phyloP scores from a whole-genome alignment of 371 early-diverging fungal species.

The Syncephalastrum sp. region DNA sequence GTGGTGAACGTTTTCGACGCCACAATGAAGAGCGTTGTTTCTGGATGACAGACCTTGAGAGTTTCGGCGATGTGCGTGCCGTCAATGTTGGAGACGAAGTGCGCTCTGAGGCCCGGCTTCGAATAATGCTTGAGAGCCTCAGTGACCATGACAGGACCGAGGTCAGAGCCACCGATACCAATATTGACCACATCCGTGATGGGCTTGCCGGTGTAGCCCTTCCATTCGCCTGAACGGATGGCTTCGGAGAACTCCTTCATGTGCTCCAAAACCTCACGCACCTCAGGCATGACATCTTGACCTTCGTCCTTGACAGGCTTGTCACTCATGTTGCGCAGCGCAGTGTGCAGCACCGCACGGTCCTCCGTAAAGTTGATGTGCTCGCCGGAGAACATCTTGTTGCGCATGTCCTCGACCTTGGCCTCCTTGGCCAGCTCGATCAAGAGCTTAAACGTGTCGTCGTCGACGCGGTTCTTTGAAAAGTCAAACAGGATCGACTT shows the following conservation, averaged over 20 bases:
- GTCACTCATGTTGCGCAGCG: constrained; percentile 88
- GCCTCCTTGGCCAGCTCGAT: constrained; percentile 82
- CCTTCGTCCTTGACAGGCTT: constrained; percentile 83
- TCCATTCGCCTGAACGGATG: constrained; percentile 90
- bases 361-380: constrained; percentile 98
- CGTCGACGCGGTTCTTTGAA: constrained; percentile 89
- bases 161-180: constrained; percentile 99
- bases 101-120: constrained; percentile 71
- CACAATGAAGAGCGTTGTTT: constrained; percentile 95
- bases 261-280: constrained; percentile 90
- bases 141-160: constrained; percentile 98
- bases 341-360: constrained; percentile 96
- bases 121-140: constrained; percentile 95
- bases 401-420: constrained; percentile 81
- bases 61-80: constrained; percentile 95
- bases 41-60: constrained; percentile 83
- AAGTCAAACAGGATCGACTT: constrained; percentile 85
- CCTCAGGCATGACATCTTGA: constrained; percentile 88
- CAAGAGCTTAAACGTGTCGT: constrained; percentile 78
- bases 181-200: constrained; percentile 98
- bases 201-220: constrained; percentile 91
- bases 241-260: constrained; percentile 85
- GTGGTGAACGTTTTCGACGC: constrained; percentile 99
- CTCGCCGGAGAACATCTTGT: constrained; percentile 93
- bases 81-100: constrained; percentile 99